Evolutionary conservation across 345 rosid genomes (phyloP), one percentile per base, ranked within the genome.

Genomic region (Raphanus sativus): DNA sequence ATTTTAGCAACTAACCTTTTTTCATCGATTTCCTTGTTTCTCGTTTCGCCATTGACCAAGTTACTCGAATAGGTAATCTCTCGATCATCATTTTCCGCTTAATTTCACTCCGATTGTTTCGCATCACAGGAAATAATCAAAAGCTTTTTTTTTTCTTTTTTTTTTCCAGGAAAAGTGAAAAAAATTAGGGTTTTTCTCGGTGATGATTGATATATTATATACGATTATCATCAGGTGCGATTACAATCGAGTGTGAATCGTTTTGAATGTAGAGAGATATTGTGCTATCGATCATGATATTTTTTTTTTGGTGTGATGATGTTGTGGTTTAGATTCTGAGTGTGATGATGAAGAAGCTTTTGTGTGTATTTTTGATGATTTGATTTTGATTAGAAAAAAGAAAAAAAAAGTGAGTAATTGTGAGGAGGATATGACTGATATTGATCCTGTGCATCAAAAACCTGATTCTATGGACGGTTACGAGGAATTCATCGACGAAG

Each of bases 41-140:
- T 62, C 42, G 66, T 62, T 62, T 15, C 66, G 66, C 66, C 66
- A 62, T 62, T 62, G 24, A 62, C 66, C 11, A 62, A 61, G 38
- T 60, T 11, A 1, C 65, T 61, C 65, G 21, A 13, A 30, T 0
- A 61, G 40, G 29, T 0, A 62, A 17, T 61, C 21, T 29, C 63
- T 60, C 65, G 4, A 12, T 59, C 8, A 61, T 62, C 66, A 1
- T 32, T n/a, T 30, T 15, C 38, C 65, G 65, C 24, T 62, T 62
- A 62, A 62, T 30, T 30, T n/a, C 24, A 15, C 5, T 7, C 65
- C 66, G 66, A 62, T 62, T 62, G 40, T n/a, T 62, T 30, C 12
- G 65, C 40, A 7, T 62, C 40, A n/a, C 12, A 12, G 2, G 2
- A 42, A 48, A 7, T 30, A 30, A 62, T 30, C 24, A n/a, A 6